Evolutionary conservation across 805 yeast species (phyloP), one percentile per base, ranked within the genome.

Genomic region (Spathaspora passalidarum): DNA sequence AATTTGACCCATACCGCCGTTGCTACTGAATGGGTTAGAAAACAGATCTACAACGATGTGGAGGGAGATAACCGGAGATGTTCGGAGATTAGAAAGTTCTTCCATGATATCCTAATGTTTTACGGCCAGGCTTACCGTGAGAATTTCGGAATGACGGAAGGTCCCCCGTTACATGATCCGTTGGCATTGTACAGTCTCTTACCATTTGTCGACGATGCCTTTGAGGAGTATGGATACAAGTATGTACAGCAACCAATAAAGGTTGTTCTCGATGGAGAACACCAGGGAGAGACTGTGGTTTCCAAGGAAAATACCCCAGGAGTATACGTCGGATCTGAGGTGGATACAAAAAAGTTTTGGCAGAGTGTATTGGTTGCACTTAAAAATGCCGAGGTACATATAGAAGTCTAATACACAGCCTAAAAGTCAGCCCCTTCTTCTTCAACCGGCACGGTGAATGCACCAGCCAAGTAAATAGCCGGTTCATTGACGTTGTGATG

Each of bases 401-500:
- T 35, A 25, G 23, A 41, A 9, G 23, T 14, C 11, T 23, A 41
- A n/a, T 14, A 10, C 16, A n/a, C 42, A 26, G 5, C 23, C 23
- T 42, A 49, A 18, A 46, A 19, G 18, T 46, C 59, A n/a, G 39
- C 46, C 22, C 59, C 52, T 55, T 73, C 74, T 59, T 83, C 86
- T 48, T 79, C 85, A 8, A 79, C 80, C 11, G 89, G 92, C 11
- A 86, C 83, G 6, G 73, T 72, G 56, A 88, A 89, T 0, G 95
- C 92, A 40, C 96, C 96, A 2, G 96, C 86, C 48, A 92, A 73
- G 42, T 75, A 80, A 47, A 92, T 63, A 0, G 97, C 96, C 3
- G 97, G 97, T 66, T 92, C 97, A 32, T 84, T 76, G 46, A 88
- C 76, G 61, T 76, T 82, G 59, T 84, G 82, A 63, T 91, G 98